These are phyloP conservation scores for Oxytropis ochrocephala DNA, from an alignment of 306 rosid species.

Conservation along the genomic window DNA sequence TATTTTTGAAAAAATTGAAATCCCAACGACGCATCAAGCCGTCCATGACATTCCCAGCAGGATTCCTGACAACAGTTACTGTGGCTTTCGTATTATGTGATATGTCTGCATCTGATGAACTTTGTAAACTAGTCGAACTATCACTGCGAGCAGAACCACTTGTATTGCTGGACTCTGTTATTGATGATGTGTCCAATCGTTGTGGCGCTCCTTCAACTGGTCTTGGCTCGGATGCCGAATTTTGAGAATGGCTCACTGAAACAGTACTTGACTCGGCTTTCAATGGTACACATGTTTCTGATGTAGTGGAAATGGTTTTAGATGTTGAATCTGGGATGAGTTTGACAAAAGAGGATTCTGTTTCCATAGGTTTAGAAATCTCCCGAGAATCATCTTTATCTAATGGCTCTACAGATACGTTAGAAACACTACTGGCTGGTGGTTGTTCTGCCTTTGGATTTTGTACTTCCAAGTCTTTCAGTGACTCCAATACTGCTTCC, in stretches of 20 bases:
- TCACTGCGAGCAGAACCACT: conserved; percentile 40
- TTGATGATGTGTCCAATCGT: conserved; percentile 16
- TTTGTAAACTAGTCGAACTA: conserved; percentile 39
- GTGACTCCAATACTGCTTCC: conserved; percentile 82
- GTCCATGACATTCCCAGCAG: conserved; percentile 73
- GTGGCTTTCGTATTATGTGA: conserved; percentile 89
- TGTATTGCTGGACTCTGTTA: conserved; percentile 38
- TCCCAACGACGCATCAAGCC: conserved; percentile 98
- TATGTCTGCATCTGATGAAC: conserved; percentile 59
- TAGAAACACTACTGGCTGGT: conserved; percentile 21
- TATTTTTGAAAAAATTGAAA: conserved; percentile 78
- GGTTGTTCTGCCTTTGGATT: conserved; percentile 39
- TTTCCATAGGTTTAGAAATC: conserved; percentile 17
- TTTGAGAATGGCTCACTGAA: conserved; percentile 28
- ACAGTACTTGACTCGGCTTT: conserved; percentile 36
- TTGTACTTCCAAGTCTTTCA: conserved; percentile 60
- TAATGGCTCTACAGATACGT: conserved; percentile 21
- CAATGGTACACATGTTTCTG: conserved; percentile 19
- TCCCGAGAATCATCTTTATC: conserved; percentile 37
- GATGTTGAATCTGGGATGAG: conserved; percentile 28
- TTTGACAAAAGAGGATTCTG: conserved; percentile 27
- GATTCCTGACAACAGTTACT: conserved; percentile 68
- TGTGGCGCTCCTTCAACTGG: neutral
- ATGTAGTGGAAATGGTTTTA: conserved; percentile 35
- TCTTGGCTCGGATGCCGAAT: conserved; percentile 29